Percentiles rank a stretch among this genome's conserved stretches.
These are phyloP conservation scores for Termitomyces sp. DNA, from an alignment of 768 basidiomycete genomes.

Conservation along the genomic window DNA sequence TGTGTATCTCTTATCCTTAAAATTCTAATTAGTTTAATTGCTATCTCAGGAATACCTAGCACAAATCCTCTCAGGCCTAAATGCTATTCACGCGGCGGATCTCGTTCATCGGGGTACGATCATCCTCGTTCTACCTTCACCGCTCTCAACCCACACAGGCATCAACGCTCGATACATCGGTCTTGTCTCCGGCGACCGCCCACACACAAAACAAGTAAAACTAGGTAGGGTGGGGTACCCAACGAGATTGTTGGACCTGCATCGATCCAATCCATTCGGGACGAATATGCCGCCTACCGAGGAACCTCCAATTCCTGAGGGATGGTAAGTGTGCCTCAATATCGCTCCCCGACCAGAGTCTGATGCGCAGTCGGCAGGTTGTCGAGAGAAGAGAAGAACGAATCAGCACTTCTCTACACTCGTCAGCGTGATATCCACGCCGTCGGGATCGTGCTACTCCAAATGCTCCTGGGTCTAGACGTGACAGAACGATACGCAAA, in stretches of 20 bases:
- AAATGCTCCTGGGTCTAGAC: conserved; percentile 81
- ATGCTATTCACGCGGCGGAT: conserved; percentile 57
- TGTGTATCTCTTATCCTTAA: conserved; percentile 24
- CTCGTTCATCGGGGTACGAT: conserved; percentile 64
- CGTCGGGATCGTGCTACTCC: conserved; percentile 71
- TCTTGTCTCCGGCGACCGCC: conserved; percentile 45
- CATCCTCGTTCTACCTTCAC: not conserved
- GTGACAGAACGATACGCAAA: conserved; percentile 52
- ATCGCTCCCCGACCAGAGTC: not conserved
- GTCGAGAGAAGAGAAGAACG: conserved; percentile 73
- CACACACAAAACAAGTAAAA: conserved; percentile 58
- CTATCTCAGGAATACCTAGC: conserved; percentile 61
- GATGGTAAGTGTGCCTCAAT: conserved; percentile 22
- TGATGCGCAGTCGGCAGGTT: conserved; percentile 39
- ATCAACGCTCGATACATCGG: conserved; percentile 58
- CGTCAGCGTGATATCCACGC: conserved; percentile 78
- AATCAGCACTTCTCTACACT: conserved; percentile 69
- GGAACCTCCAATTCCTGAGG: conserved; percentile 43
- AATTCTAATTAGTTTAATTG: not conserved
- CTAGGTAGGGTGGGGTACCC: conserved; percentile 69
- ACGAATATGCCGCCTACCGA: conserved; percentile 24
- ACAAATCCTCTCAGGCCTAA: conserved; percentile 68
- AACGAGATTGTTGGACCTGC: conserved; percentile 69
- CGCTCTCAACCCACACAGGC: conserved; percentile 28
- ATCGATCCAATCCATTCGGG: conserved; percentile 79